Evolutionary conservation across 768 basidiomycete species (phyloP), one percentile per base, ranked within the genome.

Genomic region (Pilatotrama ljubarskyi): DNA sequence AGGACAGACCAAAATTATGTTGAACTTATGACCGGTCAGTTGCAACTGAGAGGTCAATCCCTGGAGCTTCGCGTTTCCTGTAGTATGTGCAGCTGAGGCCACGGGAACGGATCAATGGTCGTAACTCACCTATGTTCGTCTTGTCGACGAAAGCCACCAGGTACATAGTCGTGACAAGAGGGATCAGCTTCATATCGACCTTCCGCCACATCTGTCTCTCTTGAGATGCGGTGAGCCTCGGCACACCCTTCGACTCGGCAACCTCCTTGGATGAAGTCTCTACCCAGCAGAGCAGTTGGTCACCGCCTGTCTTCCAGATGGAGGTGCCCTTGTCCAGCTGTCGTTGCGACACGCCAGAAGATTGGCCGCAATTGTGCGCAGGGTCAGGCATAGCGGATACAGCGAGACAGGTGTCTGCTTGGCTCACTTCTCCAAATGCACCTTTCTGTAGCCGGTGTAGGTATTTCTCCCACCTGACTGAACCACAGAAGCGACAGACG

Each of bases 1-100:
- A 9, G n/a, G 35, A 17, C 75, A 13, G 46, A 87, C 86, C 68
- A 88, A 69, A 0, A 85, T 84, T 29, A 87, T 82, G 62, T 88
- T 88, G 59, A 85, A 90, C 62, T 80, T 73, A 64, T 83, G 78
- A 6, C 83, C 82, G 0, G 75, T 78, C 46, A 90, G 76, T 38
- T 82, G 32, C 1, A 90, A 76, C 65, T 89, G 78, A 0, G 71
- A 79, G 14, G 70, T 65, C 3, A 91, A 71, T 3, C 90, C 89
- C 65, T 69, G 63, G 3, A 69, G 55, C 55, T 66, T 70, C 35
- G 69, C 69, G 43, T 69, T 70, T 5, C 67, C 68, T 68, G 37
- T 14, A 18, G 26, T 5, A 6, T 41, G 14, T 8, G 26, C 9
- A 36, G 7, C n/a, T 9, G 7, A 41, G 14, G 25, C 29, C 10